These are phyloP conservation scores for Macrolepiota albuminosa DNA, from an alignment of 768 basidiomycete genomes.

Conservation along the genomic window DNA sequence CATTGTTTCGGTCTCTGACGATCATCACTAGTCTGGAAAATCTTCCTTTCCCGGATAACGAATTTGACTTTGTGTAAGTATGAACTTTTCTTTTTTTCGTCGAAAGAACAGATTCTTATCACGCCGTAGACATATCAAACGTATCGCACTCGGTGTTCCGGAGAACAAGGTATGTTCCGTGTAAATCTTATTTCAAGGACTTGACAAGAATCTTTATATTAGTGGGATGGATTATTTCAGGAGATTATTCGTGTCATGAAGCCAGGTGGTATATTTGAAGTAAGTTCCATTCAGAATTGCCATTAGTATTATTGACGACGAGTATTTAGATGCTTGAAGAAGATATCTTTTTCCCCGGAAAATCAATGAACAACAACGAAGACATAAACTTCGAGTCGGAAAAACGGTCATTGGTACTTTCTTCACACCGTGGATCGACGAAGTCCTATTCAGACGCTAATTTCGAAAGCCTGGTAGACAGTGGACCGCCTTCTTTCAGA, in stretches of 20 bases:
- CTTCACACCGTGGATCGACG: conserved; percentile 2
- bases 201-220: neutral
- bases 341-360: conserved; percentile 69
- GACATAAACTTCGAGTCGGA: conserved; percentile 22
- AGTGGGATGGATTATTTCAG: conserved; percentile 70
- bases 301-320: neutral
- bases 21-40: conserved; percentile 47
- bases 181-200: neutral
- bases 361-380: conserved; percentile 29
- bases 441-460: conserved; percentile 9
- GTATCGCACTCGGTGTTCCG: conserved; percentile 70
- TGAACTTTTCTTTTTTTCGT: neutral
- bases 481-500: conserved; percentile 5
- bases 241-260: conserved; percentile 71
- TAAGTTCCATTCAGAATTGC: conserved; percentile 18
- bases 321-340: conserved; percentile 59
- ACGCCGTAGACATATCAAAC: conserved; percentile 53
- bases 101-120: conserved; percentile 1
- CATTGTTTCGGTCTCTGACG: neutral
- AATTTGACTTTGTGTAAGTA: conserved; percentile 75
- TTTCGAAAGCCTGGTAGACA: conserved; percentile 3
- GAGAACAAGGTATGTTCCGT: conserved; percentile 57
- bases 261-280: conserved; percentile 69
- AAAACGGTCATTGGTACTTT: conserved; percentile 17
- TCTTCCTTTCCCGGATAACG: conserved; percentile 64